Evolutionary conservation across 1,139 yeast genomes (phyloP), one percentile per base, ranked within the genome.

Genomic region (Sugiyamaella novakii): DNA sequence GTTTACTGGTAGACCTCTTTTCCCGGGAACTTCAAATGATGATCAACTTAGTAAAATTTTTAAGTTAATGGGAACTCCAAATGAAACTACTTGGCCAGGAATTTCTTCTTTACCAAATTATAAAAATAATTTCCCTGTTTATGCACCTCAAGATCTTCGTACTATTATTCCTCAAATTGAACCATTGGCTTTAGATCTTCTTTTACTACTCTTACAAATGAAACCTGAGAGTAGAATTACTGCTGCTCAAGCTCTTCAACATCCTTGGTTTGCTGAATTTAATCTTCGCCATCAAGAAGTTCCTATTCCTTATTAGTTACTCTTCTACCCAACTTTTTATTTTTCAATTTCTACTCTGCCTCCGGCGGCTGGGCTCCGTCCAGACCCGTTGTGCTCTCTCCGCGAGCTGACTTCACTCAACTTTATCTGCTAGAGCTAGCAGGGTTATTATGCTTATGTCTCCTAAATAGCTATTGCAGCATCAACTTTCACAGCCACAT

Each of bases 1-100:
- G 98, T 84, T 92, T 59, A 87, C 96, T 7, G 98, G 98, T n/a
- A 84, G 92, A 60, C 97, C 99, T 0, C 72, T 92, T 50, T 92
- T 92, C 67, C 96, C 98, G 1, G 99, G 99, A 2, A 81, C 94
- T 6, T 88, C 95, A 39, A 94, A 92, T 66, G 98, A 92, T 51
- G 98, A 92, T 69, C 98, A 92, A 68, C 74, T 92, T 62, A 79
- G 82, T 61, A 82, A 87, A 64, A 94, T 92, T 49, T 92, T 92
- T 70, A 82, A 92, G 61, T 76, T 86, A 35, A 87, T 91, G 95
- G 98, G 98, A 15, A 91, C 98, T 1, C 98, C 99, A 35, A 87
- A 84, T 60, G 98, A 91, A 68, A 77, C 87, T 55, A 84, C 95
- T 4, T 94, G 98, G 99, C 97, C 98, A 0, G 95, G 94, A 2